Conservation (phyloP, 2,329 filamentous ascomycete genomes). For the Sporothrix globosa region DNA sequence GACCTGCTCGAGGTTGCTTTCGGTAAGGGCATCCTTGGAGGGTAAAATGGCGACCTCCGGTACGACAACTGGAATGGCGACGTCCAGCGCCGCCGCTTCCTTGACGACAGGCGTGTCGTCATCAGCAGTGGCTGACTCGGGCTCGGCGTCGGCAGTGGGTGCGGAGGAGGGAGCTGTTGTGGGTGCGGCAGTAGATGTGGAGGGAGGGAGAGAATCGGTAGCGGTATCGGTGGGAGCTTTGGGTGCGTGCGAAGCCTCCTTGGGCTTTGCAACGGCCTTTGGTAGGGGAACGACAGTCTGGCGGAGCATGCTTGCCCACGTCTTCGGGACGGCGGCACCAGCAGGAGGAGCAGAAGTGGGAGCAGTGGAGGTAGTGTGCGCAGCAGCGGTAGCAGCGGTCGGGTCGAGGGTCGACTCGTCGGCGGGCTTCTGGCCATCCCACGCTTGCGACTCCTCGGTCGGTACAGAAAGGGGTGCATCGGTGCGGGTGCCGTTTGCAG, state of each 20-base stretch:
- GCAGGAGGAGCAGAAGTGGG: slow-evolving; percentile 41
- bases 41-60: slow-evolving; percentile 64
- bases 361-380: slow-evolving; percentile 38
- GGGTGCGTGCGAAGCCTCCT: slow-evolving; percentile 40
- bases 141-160: slow-evolving; percentile 40
- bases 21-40: slow-evolving; percentile 81
- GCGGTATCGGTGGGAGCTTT: slow-evolving; percentile 42
- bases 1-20: slow-evolving; percentile 89
- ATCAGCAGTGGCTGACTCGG: slow-evolving; percentile 43
- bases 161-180: slow-evolving; percentile 17
- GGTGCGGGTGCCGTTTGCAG: slow-evolving; percentile 64
- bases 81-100: slow-evolving; percentile 39
- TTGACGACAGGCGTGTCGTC: slow-evolving; percentile 41
- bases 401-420: slow-evolving; percentile 45
- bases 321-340: slow-evolving; percentile 54
- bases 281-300: slow-evolving; percentile 54
- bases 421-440: slow-evolving; percentile 54
- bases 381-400: slow-evolving; percentile 40
- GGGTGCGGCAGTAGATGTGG: slow-evolving; percentile 37
- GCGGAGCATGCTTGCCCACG: slow-evolving; percentile 77
- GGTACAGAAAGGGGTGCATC: slow-evolving; percentile 66
- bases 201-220: slow-evolving; percentile 49
- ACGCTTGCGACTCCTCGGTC: slow-evolving; percentile 69
- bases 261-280: slow-evolving; percentile 35
- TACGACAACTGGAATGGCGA: slow-evolving; percentile 48